These are phyloP conservation scores for Pseudozyma pruni DNA, from an alignment of 1,284 basidiomycete species.

Conservation along the genomic window DNA sequence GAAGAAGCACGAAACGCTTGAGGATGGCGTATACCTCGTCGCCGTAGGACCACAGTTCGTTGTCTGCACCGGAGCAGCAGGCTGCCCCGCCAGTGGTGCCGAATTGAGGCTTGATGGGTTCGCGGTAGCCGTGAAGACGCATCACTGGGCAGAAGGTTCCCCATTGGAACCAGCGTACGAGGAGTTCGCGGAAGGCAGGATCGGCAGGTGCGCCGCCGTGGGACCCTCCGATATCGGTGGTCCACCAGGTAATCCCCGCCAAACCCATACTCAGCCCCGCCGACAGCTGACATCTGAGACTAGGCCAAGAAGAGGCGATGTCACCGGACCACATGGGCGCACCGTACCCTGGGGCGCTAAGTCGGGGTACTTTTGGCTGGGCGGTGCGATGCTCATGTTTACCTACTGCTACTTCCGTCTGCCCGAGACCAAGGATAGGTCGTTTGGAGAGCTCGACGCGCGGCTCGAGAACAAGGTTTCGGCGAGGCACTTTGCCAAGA, in stretches of 20 bases:
- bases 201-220: slow-evolving; percentile 33
- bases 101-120: slow-evolving; percentile 20
- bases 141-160: slow-evolving; percentile 32
- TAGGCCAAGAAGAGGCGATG: slow-evolving; percentile 30
- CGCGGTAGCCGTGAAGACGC: slow-evolving; percentile 35
- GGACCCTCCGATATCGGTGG: slow-evolving; percentile 33
- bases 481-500: too few relatives aligned
- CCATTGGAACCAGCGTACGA: slow-evolving; percentile 40
- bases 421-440: too few relatives aligned
- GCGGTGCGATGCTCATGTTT: too few relatives aligned
- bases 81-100: slow-evolving; percentile 10
- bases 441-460: too few relatives aligned
- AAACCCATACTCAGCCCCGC: slow-evolving; percentile 20
- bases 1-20: slow-evolving; percentile 14
- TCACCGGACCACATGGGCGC: slow-evolving; percentile 29
- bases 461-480: too few relatives aligned
- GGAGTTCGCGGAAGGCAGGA: slow-evolving; percentile 18
- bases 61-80: slow-evolving; percentile 24
- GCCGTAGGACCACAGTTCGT: slow-evolving; percentile 32
- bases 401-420: too few relatives aligned
- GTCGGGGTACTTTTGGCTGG: too few relatives aligned
- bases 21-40: slow-evolving; percentile 14
- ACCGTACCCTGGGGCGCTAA: too few relatives aligned
- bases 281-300: slow-evolving; percentile 18
- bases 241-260: slow-evolving; percentile 36